A percentile compares a stretch with the other conserved stretches of the same genome.
These are phyloP conservation scores for Crithidia fasciculata DNA, from an alignment of 208 protist genomes.

Conservation along the genomic window DNA sequence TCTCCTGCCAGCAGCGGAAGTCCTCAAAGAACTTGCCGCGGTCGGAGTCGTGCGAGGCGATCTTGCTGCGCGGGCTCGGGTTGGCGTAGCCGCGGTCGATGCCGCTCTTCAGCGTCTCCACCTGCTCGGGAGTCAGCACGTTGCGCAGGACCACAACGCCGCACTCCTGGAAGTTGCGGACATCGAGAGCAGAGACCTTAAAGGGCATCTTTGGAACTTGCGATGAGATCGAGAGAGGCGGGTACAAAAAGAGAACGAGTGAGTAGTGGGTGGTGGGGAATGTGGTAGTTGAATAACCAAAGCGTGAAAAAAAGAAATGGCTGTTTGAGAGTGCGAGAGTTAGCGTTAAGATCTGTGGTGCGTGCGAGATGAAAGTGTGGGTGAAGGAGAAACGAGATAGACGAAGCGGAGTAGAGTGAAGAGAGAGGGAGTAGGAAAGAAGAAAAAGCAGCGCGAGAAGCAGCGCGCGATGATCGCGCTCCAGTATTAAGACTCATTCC, in stretches of 20 bases:
- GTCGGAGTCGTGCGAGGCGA: constrained; percentile 45
- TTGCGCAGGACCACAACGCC: constrained; percentile 30
- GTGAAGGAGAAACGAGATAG: too few relatives aligned
- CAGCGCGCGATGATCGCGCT: too few relatives aligned
- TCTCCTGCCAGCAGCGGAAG: constrained; percentile 52
- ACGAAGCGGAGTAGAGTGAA: too few relatives aligned
- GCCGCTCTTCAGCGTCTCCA: constrained; percentile 37
- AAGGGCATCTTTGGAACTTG: constrained; percentile 7
- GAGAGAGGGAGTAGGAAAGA: too few relatives aligned
- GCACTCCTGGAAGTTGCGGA: constrained; percentile 24
- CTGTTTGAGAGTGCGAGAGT: too few relatives aligned
- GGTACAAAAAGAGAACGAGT: background rate
- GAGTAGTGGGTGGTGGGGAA: background rate
- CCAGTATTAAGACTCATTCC: too few relatives aligned
- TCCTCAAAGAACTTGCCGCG: constrained; percentile 56
- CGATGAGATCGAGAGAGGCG: background rate
- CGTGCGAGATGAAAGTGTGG: too few relatives aligned
- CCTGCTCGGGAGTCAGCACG: constrained; percentile 25
- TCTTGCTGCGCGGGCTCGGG: constrained; percentile 40
- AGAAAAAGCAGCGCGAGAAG: too few relatives aligned
- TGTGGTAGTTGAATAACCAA: too few relatives aligned
- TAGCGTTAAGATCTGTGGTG: too few relatives aligned
- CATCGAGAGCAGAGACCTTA: constrained; percentile 10
- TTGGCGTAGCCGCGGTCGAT: constrained; percentile 35
- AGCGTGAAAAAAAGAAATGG: too few relatives aligned